Evolutionary conservation across 192 early-diverging fungal genomes (phyloP), one percentile per base, ranked within the genome.

Genomic region (Haplosporangium gracile): DNA sequence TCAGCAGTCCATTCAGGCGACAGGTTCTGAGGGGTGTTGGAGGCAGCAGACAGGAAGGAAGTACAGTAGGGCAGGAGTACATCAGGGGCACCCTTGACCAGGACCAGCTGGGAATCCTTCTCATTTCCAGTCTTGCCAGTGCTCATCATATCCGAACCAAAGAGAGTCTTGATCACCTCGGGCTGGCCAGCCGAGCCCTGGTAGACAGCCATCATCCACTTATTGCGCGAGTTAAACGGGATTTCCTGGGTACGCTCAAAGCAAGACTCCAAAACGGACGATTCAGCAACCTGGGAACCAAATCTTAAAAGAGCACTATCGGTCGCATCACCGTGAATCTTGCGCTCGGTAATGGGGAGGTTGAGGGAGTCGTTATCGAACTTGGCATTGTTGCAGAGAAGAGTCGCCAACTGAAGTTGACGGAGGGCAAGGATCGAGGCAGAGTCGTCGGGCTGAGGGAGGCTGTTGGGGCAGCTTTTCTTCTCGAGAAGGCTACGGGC

Each of bases 61-160:
- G 90, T 82, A 83, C 94, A 94, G 45, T 76, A 83, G 15, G 86
- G 88, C 38, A 95, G 65, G 68, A 98, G 90, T 24, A 93, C 88
- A 81, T 97, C 96, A 36, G 96, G 96, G 47, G 95, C 97, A 69
- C 97, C 97, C 83, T 97, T 97, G 89, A 95, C 88, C 69, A 90
- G 80, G 32, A 96, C 85, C 2, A 94, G 78, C 78, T 79, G 68
- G 74, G 39, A 15, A 24, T 72, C 78, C 34, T 75, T 80, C 15
- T 81, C 82, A 42, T 11, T 80, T 22, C 83, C 71, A 38, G 83
- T 65, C 26, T 26, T 77, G 49, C 43, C 36, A 11, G 74, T 53
- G 11, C 47, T 82, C 32, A 51, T 60, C 45, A 81, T 86, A 5
- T 86, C 78, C 2, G 45, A n/a, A 15, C 84, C 84, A 75, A 81